Percentiles rank a stretch among this genome's conserved stretches.
phyloP scores from a whole-genome alignment of 176 grass and related monocot genomes.

The Tuctoria greenei region DNA sequence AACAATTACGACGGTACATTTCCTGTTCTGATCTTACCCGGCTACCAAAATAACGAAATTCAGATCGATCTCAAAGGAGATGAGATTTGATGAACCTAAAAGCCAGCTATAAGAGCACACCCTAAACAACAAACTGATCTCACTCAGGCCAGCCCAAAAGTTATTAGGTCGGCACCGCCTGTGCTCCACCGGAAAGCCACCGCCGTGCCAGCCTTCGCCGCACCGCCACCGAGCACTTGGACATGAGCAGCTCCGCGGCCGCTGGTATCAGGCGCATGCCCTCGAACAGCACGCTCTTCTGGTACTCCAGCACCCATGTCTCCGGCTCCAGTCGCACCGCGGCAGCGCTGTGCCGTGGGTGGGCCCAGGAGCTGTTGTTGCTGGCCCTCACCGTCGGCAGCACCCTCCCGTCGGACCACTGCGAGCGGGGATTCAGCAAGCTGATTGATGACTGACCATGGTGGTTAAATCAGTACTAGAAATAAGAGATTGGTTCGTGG shows the following conservation, averaged over 20 bases:
- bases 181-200: constrained; percentile 20
- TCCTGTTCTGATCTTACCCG: not conserved
- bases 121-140: not conserved
- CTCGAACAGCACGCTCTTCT: constrained; percentile 61
- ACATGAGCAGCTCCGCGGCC: constrained; percentile 44
- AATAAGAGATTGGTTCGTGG: not conserved
- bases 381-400: constrained; percentile 45
- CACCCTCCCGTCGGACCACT: constrained; percentile 73
- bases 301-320: constrained; percentile 89
- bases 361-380: constrained; percentile 74
- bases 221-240: constrained; percentile 35
- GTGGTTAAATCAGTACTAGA: not conserved
- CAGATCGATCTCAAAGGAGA: constrained; percentile 57
- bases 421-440: constrained; percentile 6
- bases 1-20: not conserved
- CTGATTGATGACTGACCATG: not conserved
- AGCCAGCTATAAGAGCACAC: not conserved
- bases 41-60: not conserved
- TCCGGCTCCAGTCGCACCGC: constrained; percentile 59
- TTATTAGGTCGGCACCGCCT: constrained; percentile 45
- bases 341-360: constrained; percentile 29
- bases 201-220: constrained; percentile 28
- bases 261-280: constrained; percentile 62
- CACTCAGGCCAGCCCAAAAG: not conserved
- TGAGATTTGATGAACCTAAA: constrained; percentile 46